Base-by-base conservation (phyloP, 2,329 filamentous ascomycete species). In the Lachnellula cervina region DNA sequence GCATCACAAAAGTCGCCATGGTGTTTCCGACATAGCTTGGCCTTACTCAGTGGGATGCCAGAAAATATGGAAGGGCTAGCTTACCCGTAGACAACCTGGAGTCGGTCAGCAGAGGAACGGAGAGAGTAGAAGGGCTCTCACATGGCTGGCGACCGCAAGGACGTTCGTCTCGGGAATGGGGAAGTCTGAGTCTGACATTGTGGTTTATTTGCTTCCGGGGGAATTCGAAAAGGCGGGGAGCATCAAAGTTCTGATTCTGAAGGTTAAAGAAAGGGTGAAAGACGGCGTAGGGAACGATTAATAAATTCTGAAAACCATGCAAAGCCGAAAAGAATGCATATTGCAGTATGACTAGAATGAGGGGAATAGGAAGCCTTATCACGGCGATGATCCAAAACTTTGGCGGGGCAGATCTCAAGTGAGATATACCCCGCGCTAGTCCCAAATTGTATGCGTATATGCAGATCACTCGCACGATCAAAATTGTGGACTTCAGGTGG, bases 11-110 rank as follows among this genome's bases (percentile, higher is more conserved):
- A 1, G 91, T 91, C 43, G 92, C 92, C 79, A 99, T 96, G 68
- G 93, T 96, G 72, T 99, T 99, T 51, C 94, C 94, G 64, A 99
- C 94, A 80, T 97, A 93, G 70, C 94, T 96, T 71, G 42, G 11
- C 16, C 51, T 38, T 21, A 17, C 54, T 67, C 60, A 65, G 61
- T 56, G 51, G 42, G 25, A 23, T 49, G 34, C 19, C 9, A 16
- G 49, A 54, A 47, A 47, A 53, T 28, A 50, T 42, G 32, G 44
- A 46, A 48, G 25, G 54, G 43, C 40, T 34, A 48, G 78, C 83
- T 82, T 75, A 89, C 86, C 86, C 86, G 66, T 87, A 87, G 63
- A 87, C 84, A 67, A 90, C 85, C 87, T 89, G 75, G 52, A 68
- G 62, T 64, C 68, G 64, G 67, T 60, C 37, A 55, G 28, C 56